Percentiles rank a stretch among this genome's conserved stretches.
These are phyloP conservation scores for Glebionis coronaria DNA, from an alignment of 129 eudicot species.

Conservation along the genomic window DNA sequence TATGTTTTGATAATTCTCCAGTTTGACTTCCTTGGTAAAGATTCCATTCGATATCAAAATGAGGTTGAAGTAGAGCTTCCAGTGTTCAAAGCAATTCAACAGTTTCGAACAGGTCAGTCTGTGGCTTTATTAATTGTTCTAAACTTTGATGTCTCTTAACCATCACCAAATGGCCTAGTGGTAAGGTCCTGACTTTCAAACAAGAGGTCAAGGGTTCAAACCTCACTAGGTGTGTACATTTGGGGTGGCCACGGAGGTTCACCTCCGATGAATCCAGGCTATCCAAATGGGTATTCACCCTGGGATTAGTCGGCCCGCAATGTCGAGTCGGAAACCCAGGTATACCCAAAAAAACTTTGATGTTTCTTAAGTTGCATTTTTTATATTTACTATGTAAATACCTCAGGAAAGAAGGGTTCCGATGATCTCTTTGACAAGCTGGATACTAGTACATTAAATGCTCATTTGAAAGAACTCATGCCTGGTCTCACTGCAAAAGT, in stretches of 20 bases:
- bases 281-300: no score
- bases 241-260: no score
- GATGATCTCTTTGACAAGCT: constrained; percentile 91
- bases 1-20: constrained; percentile 30
- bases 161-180: no score
- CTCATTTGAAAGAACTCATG: constrained; percentile 92
- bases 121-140: not conserved
- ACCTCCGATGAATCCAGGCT: no score
- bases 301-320: no score
- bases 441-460: constrained; percentile 90
- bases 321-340: no score
- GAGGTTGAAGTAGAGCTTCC: constrained; percentile 81
- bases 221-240: no score
- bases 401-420: constrained; percentile 62
- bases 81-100: constrained; percentile 86
- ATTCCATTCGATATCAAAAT: constrained; percentile 89
- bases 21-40: constrained; percentile 99
- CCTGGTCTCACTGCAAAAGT: constrained; percentile 99
- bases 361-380: not conserved
- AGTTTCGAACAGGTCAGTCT: constrained; percentile 73
- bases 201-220: no score
- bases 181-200: no score
- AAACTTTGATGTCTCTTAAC: not conserved
- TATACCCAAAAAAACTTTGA: no score
- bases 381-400: not conserved